Percentiles rank a stretch among this genome's conserved stretches.
These are phyloP conservation scores for Pleurotus salmoneostramineus DNA, from an alignment of 768 basidiomycete genomes.

Conservation along the genomic window DNA sequence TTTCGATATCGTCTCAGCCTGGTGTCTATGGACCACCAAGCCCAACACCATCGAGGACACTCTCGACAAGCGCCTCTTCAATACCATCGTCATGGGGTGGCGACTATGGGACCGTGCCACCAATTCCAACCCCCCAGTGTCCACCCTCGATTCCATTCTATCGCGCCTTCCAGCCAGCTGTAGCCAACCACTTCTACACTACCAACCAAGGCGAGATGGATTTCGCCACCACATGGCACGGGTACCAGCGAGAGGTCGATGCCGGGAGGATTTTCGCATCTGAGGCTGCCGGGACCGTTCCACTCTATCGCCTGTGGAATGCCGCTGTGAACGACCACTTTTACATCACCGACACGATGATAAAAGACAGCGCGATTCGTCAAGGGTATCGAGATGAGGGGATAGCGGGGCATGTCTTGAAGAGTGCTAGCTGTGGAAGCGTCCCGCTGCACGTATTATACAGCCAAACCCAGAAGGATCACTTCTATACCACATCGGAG, in stretches of 20 bases:
- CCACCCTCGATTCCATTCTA: too few relatives aligned
- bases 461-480: background rate
- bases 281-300: conserved; percentile 3
- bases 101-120: too few relatives aligned
- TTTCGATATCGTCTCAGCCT: too few relatives aligned
- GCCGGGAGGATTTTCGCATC: background rate
- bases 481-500: background rate
- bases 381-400: background rate
- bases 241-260: background rate
- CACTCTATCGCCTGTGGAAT: conserved; percentile 17
- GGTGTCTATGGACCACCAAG: too few relatives aligned
- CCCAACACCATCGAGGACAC: too few relatives aligned
- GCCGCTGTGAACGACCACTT: conserved; percentile 14
- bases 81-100: too few relatives aligned
- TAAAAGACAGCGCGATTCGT: background rate
- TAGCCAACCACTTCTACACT: background rate
- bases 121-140: too few relatives aligned
- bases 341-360: conserved; percentile 13
- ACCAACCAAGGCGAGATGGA: background rate
- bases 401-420: background rate
- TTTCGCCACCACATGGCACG: background rate
- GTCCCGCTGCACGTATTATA: background rate
- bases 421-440: background rate
- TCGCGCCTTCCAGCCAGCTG: too few relatives aligned
- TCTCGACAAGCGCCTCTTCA: too few relatives aligned